Conservation (phyloP, 495 filamentous ascomycete species). For the Xylaria intraflava region DNA sequence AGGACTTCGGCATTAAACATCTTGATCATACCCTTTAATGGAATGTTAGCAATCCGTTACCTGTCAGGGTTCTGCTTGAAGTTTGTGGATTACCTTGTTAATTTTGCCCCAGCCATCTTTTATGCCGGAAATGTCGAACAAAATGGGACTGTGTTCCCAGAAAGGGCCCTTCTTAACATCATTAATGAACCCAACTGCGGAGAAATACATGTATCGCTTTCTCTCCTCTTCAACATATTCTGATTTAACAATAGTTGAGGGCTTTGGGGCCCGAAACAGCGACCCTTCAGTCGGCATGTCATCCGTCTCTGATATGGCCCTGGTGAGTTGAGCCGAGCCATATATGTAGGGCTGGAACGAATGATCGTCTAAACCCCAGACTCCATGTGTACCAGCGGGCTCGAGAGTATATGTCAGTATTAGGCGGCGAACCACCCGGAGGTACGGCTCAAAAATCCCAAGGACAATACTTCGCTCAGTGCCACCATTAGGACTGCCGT, state of each 20-base stretch:
- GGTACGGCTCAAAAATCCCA: conserved; percentile 75
- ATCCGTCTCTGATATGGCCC: conserved; percentile 59
- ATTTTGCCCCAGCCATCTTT: conserved; percentile 94
- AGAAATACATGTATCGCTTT: conserved; percentile 83
- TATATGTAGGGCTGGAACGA: conserved; percentile 96
- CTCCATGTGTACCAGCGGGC: conserved; percentile 89
- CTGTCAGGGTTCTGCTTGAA: neutral
- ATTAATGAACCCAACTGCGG: conserved; percentile 97
- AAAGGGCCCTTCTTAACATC: conserved; percentile 97
- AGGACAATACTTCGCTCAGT: conserved; percentile 70
- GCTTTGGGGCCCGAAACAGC: conserved; percentile 59
- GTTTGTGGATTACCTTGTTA: conserved; percentile 61
- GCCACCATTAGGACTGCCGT: conserved; percentile 43
- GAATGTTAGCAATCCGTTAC: conserved; percentile 6
- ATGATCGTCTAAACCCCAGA: conserved; percentile 97
- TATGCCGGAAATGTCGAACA: conserved; percentile 92
- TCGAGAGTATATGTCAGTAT: conserved; percentile 93
- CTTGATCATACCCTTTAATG: conserved; percentile 74
- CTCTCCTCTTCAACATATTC: conserved; percentile 62
- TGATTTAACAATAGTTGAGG: conserved; percentile 59
- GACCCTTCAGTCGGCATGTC: conserved; percentile 70
- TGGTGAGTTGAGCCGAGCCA: conserved; percentile 80
- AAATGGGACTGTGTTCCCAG: conserved; percentile 94
- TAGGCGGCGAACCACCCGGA: conserved; percentile 73
- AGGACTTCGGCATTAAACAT: conserved; percentile 96